Conservation (phyloP, 169 alveolate genomes). For the Eimeria acervulina region DNA sequence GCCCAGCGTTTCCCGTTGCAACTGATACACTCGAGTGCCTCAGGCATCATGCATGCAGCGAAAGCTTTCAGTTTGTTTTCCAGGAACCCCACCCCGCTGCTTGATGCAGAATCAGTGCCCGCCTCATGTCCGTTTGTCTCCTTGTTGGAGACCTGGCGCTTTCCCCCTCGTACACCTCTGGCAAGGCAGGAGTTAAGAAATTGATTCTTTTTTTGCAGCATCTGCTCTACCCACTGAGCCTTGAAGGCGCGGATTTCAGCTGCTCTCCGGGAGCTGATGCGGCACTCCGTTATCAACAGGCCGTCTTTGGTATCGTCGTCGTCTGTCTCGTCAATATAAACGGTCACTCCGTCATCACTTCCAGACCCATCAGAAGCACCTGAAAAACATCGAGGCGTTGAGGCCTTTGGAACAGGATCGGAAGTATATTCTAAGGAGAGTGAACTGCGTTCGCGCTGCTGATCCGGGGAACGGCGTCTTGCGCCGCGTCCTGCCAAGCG, state of each 20-base stretch:
- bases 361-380: background rate
- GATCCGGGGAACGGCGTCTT: background rate
- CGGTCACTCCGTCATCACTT: conserved; percentile 72
- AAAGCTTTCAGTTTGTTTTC: conserved; percentile 37
- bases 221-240: conserved; percentile 53
- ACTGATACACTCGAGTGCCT: conserved; percentile 33
- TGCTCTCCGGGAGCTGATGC: conserved; percentile 26
- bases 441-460: background rate
- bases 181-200: conserved; percentile 11
- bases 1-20: conserved; percentile 35
- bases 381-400: background rate
- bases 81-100: conserved; percentile 46
- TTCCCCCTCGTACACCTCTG: background rate
- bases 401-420: background rate
- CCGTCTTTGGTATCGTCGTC: conserved; percentile 41
- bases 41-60: conserved; percentile 67
- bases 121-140: background rate
- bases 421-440: background rate
- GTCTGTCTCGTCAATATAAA: conserved; percentile 64
- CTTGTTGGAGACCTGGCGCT: background rate
- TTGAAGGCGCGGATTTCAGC: conserved; percentile 49
- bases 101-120: background rate
- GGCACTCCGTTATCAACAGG: conserved; percentile 31
- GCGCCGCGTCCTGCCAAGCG: background rate
- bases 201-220: conserved; percentile 11